Percentiles rank a stretch among this genome's conserved stretches.
Conservation (phyloP, 805 yeast species). For the Ascoidea rubescens region DNA sequence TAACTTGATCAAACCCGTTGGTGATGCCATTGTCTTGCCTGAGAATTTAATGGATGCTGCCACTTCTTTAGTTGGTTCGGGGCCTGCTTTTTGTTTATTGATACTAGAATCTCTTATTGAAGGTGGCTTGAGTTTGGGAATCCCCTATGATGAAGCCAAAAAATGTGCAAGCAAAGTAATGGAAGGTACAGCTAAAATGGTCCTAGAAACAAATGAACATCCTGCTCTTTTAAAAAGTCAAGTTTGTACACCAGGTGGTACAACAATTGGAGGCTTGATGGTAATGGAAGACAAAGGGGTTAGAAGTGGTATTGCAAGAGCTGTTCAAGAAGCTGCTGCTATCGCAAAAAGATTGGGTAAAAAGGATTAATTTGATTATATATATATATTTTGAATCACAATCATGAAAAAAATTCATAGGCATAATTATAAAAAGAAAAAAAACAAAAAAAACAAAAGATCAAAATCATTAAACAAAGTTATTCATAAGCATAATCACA, state of each 20-base stretch:
- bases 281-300: slow-evolving; percentile 87
- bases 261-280: slow-evolving; percentile 89
- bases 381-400: too few relatives aligned
- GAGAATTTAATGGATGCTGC: slow-evolving; percentile 96
- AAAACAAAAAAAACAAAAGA: too few relatives aligned
- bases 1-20: slow-evolving; percentile 46
- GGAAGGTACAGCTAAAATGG: slow-evolving; percentile 92
- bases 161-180: slow-evolving; percentile 86
- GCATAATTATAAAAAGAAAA: too few relatives aligned
- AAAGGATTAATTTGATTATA: slow-evolving; percentile 15
- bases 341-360: slow-evolving; percentile 51
- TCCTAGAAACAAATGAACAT: slow-evolving; percentile 63
- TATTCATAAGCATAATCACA: too few relatives aligned
- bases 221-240: slow-evolving; percentile 80
- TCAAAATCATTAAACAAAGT: too few relatives aligned
- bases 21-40: slow-evolving; percentile 49
- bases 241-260: slow-evolving; percentile 96
- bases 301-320: slow-evolving; percentile 75
- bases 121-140: slow-evolving; percentile 90
- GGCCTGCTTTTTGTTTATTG: slow-evolving; percentile 85
- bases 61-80: slow-evolving; percentile 89
- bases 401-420: too few relatives aligned
- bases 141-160: slow-evolving; percentile 71
- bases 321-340: slow-evolving; percentile 83
- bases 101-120: slow-evolving; percentile 88